A percentile compares a stretch with the other conserved stretches of the same genome.
These are phyloP conservation scores for Panaeolus cyanescens DNA, from an alignment of 768 basidiomycete genomes.

Conservation along the genomic window DNA sequence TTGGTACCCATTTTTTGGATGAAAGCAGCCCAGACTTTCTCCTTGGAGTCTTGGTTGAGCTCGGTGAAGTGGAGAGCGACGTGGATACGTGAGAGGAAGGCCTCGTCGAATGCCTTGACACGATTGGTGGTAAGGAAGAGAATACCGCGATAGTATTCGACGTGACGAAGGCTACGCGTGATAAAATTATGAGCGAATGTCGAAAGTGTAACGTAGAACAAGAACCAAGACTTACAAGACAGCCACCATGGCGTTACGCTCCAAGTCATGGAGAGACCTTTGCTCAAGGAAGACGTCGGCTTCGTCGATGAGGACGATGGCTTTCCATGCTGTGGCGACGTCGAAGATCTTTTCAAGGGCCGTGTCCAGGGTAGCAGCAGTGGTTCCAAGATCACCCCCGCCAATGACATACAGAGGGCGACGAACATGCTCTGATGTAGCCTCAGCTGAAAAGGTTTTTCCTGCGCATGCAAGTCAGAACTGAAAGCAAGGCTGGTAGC, in stretches of 20 bases:
- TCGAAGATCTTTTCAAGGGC: constrained; percentile 49
- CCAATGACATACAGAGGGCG: constrained; percentile 56
- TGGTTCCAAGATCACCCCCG: constrained; percentile 57
- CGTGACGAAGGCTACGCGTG: constrained; percentile 54
- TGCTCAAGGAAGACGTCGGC: constrained; percentile 77
- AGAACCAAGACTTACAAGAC: constrained; percentile 47
- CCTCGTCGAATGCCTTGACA: constrained; percentile 64
- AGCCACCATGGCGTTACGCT: constrained; percentile 73
- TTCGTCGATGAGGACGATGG: constrained; percentile 60
- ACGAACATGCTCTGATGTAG: constrained; percentile 55
- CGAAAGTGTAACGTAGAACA: constrained; percentile 14
- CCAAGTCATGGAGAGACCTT: constrained; percentile 61
- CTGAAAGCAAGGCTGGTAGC: not conserved
- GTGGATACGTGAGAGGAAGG: constrained; percentile 69
- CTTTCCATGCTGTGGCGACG: constrained; percentile 61
- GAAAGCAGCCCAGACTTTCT: constrained; percentile 68
- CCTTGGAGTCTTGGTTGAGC: constrained; percentile 51
- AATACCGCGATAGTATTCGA: constrained; percentile 59
- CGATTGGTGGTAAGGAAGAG: constrained; percentile 60
- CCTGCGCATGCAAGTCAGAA: constrained; percentile 21
- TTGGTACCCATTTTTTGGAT: constrained; percentile 44
- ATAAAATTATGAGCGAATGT: constrained; percentile 25
- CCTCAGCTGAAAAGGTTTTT: constrained; percentile 64
- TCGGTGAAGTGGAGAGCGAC: constrained; percentile 67
- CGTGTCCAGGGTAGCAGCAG: constrained; percentile 41